Conservation (phyloP, 2,329 filamentous ascomycete species). For the Fusarium papillatum region DNA sequence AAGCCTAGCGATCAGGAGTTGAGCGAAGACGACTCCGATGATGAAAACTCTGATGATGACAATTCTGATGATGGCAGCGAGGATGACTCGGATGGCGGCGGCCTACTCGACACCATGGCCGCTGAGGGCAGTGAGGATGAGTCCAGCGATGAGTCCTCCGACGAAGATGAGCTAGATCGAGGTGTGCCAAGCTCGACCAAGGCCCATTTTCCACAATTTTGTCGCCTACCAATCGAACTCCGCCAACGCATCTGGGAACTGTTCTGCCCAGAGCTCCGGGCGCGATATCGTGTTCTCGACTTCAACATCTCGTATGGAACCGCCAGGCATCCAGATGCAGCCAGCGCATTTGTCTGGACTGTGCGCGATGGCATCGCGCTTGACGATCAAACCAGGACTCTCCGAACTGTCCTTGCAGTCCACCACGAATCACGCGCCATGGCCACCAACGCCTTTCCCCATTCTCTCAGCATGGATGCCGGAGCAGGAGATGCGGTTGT, state of each 20-base stretch:
- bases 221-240: conserved; percentile 46
- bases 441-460: conserved; percentile 47
- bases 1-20: not conserved
- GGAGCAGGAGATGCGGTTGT: conserved; percentile 41
- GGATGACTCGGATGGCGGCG: conserved; percentile 38
- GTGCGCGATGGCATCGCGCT: conserved; percentile 43
- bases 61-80: conserved; percentile 27
- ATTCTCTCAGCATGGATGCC: conserved; percentile 47
- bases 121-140: conserved; percentile 39
- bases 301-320: conserved; percentile 38
- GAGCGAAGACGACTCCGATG: not conserved
- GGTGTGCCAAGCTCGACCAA: not conserved
- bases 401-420: conserved; percentile 49
- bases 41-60: conserved; percentile 22
- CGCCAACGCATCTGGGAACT: conserved; percentile 48
- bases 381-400: conserved; percentile 43
- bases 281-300: conserved; percentile 45
- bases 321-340: conserved; percentile 7
- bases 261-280: conserved; percentile 49
- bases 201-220: conserved; percentile 44
- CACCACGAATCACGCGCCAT: conserved; percentile 53
- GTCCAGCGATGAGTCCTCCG: conserved; percentile 24
- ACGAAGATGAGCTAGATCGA: not conserved
- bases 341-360: conserved; percentile 16
- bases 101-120: conserved; percentile 42